Base-by-base conservation (phyloP, 2,329 filamentous ascomycete genomes). In the Claviceps sp. region DNA sequence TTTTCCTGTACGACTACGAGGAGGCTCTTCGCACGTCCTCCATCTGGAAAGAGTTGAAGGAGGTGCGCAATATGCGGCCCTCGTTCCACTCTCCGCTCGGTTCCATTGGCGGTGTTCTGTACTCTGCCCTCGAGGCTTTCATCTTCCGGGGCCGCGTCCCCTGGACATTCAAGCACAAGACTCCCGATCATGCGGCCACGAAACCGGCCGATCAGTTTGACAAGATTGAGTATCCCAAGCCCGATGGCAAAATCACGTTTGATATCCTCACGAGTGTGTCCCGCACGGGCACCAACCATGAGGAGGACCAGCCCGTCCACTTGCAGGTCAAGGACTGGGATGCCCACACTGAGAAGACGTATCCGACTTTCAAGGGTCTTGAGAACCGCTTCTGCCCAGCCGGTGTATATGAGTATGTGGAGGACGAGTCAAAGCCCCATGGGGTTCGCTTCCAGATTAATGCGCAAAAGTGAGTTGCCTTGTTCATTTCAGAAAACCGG, bases 381-480 rank as follows among this genome's bases (percentile, higher is more conserved):
- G 93, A 98, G 76, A 96, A 94, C 67, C 78, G 93, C 20, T 98
- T 98, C 74, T 98, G 93, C 65, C 93, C 93, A 18, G 93, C 93
- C 0, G 93, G 90, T 14, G 93, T 98, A 58, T 98, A 98, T 63
- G 93, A 98, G 68, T 98, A 98, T 67, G 82, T 97, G 8, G 93
- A 98, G 71, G 93, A 98, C 64, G 79, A 84, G 51, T 83, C 77
- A 52, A 96, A 95, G 71, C 79, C 87, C 46, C 75, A 89, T 54
- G 93, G 93, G 8, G 89, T 98, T 60, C 77, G 90, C 53, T 98
- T 98, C 73, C 91, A 97, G 72, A 98, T 98, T 66, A 97, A 97
- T 64, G 74, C 90, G 48, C 91, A 97, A 68, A 97, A 96, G 89
- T 95, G 76, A 81, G 88, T 82, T 34, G 7, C 16, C 30, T 26